A percentile compares a stretch with the other conserved stretches of the same genome.
Evolutionary conservation across 179 eudicot genomes (phyloP).

Genomic region (Camellia oleifera): DNA sequence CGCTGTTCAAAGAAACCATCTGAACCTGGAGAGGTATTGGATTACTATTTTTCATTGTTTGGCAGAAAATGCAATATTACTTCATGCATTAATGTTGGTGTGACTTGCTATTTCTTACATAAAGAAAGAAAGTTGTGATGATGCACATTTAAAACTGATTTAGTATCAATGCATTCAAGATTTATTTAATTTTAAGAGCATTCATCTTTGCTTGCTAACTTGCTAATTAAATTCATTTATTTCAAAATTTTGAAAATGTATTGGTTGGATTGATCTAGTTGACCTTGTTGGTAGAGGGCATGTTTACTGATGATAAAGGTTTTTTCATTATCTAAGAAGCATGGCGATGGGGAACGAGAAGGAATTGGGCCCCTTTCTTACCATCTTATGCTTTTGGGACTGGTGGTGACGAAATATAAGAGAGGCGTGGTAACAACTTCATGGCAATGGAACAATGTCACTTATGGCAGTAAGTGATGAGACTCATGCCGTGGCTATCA

Average conservation of each 20-base stretch:
- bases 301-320: no score
- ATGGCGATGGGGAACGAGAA: no score
- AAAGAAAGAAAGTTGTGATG: neutral
- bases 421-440: no score
- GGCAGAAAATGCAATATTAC: neutral
- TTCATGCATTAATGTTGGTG: neutral
- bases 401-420: no score
- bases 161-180: neutral
- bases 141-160: neutral
- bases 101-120: neutral
- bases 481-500: no score
- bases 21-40: conserved; percentile 77
- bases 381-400: no score
- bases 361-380: no score
- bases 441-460: no score
- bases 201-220: neutral
- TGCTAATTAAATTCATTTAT: neutral
- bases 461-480: no score
- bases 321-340: no score
- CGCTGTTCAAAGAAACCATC: conserved; percentile 73
- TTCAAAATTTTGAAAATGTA: neutral
- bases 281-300: neutral
- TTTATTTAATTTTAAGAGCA: neutral
- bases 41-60: conserved; percentile 10
- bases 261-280: neutral